Evolutionary conservation across 1,284 basidiomycete genomes (phyloP), one percentile per base, ranked within the genome.

Genomic region (Cutaneotrichosporon daszewskae): DNA sequence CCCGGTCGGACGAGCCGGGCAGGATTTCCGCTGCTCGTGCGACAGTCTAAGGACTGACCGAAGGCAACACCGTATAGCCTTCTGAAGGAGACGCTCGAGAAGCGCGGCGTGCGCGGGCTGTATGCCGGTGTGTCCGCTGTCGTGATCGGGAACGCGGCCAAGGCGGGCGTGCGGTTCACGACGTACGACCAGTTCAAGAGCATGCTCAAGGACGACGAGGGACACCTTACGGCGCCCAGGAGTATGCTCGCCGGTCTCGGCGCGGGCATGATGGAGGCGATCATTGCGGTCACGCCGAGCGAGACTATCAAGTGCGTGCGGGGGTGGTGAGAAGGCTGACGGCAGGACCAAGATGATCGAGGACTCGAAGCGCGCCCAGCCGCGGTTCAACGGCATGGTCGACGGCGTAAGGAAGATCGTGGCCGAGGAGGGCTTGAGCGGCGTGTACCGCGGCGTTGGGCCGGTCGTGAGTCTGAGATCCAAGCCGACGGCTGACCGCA

Each of bases 311-410:
- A 98, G 90, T 91, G 43, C 32, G 84, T 69, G 27, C 8, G 25
- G 25, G 9, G 25, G 13, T 31, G 28, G 28, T n/a, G 28, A n/a
- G 6, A 9, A 11, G 6, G 16, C 45, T 47, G 25, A 47, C 26
- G 3, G 13, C 53, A 95, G 90, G 67, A 98, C 94, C n/a, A 97
- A 97, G 67, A 80, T 97, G 52, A 94, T 98, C 53, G 91, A 94
- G 64, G 94, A 97, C 59, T 82, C 88, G 5, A 89, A 91, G 67
- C 80, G 83, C 17, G 78, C 84, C 0, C 77, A 80, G 51, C 92
- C 92, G 3, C 81, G 83, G 59, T 97, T 88, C 69, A 81, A 80
- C 32, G 91, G 92, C n/a, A 75, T 96, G 22, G 62, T 89, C 5
- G 88, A 95, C 55, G 95, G 92, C 17, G 87, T 91, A 1, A 66